Evolutionary conservation across 1,139 yeast species (phyloP), one percentile per base, ranked within the genome.

Genomic region (Yamadazyma siamensis): DNA sequence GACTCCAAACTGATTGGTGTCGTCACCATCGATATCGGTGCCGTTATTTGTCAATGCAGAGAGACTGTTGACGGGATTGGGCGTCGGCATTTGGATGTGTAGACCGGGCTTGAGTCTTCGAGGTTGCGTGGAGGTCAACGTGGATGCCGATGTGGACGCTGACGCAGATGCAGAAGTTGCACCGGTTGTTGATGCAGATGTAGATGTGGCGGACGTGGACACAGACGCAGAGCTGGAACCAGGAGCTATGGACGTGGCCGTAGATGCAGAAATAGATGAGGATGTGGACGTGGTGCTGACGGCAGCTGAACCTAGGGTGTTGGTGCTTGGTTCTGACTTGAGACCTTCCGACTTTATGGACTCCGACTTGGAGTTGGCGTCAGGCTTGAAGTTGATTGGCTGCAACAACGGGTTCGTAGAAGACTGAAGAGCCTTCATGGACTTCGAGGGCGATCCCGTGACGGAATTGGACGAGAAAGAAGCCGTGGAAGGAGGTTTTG

Each of bases 1-100:
- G 41, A 78, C 67, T 28, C 88, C 83, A 62, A 78, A 78, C 48
- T 82, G 83, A 51, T 81, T 77, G 9, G 77, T 68, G 38, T 71
- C 71, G 13, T 59, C 67, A 25, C 39, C 41, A 15, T 45, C 51
- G 28, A 39, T 39, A n/a, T 47, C 54, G 9, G 52, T 54, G 29
- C 52, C 57, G 11, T 12, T 14, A 10, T 16, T 21, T 5, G 70
- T 65, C 29, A 68, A 51, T 5, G 67, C 68, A 4, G 69, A 43
- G 24, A 66, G 51, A 6, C 52, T 51, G 31, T 57, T 57, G 26
- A 61, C 38, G 1, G 64, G 48, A 2, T 65, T 59, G 1, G 75
- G 75, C 0, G 70, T 59, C 3, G 75, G 75, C 75, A 69, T 69
- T 42, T 69, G 74, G 16, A 69, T 65, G 34, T 59, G 68, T 34